A percentile compares a stretch with the other conserved stretches of the same genome.
Conservation (phyloP, 306 rosid species). For the Sindora glabra region DNA sequence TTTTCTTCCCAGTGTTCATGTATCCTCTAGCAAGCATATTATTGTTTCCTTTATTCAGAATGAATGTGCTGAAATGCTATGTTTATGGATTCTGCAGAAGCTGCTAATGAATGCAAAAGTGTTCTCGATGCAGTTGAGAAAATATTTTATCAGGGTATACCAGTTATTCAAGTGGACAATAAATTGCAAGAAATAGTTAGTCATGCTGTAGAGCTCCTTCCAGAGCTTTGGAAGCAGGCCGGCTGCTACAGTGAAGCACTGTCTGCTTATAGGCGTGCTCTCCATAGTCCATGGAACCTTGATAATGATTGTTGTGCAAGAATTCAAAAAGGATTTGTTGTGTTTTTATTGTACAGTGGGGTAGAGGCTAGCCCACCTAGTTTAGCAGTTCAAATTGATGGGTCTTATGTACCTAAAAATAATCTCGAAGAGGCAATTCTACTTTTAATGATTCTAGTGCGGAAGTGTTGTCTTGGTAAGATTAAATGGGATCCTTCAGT, state of each 20-base stretch:
- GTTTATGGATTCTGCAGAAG: constrained; percentile 53
- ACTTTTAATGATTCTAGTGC: constrained; percentile 74
- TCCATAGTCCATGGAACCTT: constrained; percentile 90
- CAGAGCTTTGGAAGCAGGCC: constrained; percentile 80
- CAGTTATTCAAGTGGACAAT: constrained; percentile 71
- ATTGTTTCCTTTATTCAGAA: background rate
- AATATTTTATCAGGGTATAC: constrained; percentile 65
- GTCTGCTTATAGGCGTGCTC: constrained; percentile 75
- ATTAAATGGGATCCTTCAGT: constrained; percentile 83
- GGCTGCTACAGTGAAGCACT: constrained; percentile 62
- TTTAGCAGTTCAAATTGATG: constrained; percentile 71
- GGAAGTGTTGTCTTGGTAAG: constrained; percentile 57
- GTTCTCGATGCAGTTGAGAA: constrained; percentile 87
- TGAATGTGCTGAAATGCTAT: constrained; percentile 18
- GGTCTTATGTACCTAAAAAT: constrained; percentile 77
- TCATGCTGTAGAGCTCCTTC: constrained; percentile 93
- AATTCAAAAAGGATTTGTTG: constrained; percentile 74
- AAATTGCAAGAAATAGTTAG: constrained; percentile 80
- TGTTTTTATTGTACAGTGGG: constrained; percentile 78
- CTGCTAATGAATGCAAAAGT: constrained; percentile 73
- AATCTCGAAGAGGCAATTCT: constrained; percentile 92
- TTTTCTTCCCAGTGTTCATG: constrained; percentile 11
- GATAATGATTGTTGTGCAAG: constrained; percentile 71
- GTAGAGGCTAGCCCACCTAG: constrained; percentile 88
- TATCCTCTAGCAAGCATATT: background rate